Percentiles rank a stretch among this genome's conserved stretches.
phyloP scores from a whole-genome alignment of 495 filamentous ascomycete genomes.

The Hypoxylon trugodes region DNA sequence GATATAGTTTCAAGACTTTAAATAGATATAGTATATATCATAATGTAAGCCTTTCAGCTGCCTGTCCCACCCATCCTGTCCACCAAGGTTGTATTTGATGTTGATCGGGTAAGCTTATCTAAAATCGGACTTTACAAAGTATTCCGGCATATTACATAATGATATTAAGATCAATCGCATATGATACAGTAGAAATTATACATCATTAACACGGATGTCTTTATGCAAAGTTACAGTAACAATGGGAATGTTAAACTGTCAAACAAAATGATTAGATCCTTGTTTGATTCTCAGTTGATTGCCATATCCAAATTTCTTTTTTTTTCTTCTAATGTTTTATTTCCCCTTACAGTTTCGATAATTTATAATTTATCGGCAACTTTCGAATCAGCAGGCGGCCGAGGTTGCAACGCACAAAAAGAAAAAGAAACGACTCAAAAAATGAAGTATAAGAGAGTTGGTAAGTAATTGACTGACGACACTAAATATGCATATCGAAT shows the following conservation, averaged over 20 bases:
- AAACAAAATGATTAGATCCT: conserved; percentile 8
- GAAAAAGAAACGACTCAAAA: neutral
- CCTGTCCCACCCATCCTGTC: too few species aligned
- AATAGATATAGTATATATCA: too few species aligned
- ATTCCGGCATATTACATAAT: neutral
- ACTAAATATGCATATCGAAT: neutral
- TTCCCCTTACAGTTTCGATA: conserved; percentile 15
- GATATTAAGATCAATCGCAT: neutral
- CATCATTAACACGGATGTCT: neutral
- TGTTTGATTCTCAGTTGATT: conserved; percentile 16
- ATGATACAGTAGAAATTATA: neutral
- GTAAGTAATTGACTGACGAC: too few species aligned
- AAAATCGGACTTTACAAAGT: neutral
- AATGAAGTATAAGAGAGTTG: too few species aligned
- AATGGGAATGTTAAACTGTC: neutral
- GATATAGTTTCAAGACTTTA: too few species aligned
- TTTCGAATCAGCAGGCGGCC: conserved; percentile 19
- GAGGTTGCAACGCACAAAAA: conserved; percentile 14
- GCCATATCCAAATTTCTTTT: conserved; percentile 3
- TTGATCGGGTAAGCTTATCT: neutral
- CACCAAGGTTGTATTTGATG: neutral
- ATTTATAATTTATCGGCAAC: conserved; percentile 9
- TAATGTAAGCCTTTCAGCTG: too few species aligned
- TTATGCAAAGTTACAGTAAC: neutral
- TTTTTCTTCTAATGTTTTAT: neutral